A percentile compares a stretch with the other conserved stretches of the same genome.
These are phyloP conservation scores for Suhomyces emberorum DNA, from an alignment of 805 yeast genomes.

Conservation along the genomic window DNA sequence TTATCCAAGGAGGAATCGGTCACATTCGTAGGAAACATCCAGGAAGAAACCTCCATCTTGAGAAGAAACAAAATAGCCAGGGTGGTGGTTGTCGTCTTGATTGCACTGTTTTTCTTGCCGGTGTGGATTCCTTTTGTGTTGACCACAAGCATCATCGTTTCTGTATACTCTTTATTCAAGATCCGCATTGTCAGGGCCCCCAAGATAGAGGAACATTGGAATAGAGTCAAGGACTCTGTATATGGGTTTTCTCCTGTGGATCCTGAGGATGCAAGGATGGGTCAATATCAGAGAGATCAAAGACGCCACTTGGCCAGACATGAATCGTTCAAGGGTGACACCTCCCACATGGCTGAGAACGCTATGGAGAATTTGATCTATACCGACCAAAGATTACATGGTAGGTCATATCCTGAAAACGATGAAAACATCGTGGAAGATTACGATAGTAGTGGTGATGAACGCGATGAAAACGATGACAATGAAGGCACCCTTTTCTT, in stretches of 20 bases:
- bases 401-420: slow-evolving; percentile 7
- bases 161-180: slow-evolving; percentile 40
- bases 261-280: slow-evolving; percentile 29
- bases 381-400: slow-evolving; percentile 20
- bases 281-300: slow-evolving; percentile 26
- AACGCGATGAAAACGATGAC: neutral
- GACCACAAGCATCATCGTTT: slow-evolving; percentile 30
- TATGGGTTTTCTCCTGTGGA: slow-evolving; percentile 25
- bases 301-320: slow-evolving; percentile 24
- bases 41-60: slow-evolving; percentile 38
- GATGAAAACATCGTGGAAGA: slow-evolving; percentile 10
- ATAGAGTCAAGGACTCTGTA: slow-evolving; percentile 28
- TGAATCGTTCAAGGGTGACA: slow-evolving; percentile 40
- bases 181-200: slow-evolving; percentile 26
- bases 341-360: slow-evolving; percentile 34
- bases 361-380: slow-evolving; percentile 37
- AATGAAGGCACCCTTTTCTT: slow-evolving; percentile 2
- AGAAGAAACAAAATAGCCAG: slow-evolving; percentile 26
- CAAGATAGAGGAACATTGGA: slow-evolving; percentile 30
- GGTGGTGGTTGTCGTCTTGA: slow-evolving; percentile 20
- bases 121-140: slow-evolving; percentile 50
- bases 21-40: slow-evolving; percentile 23
- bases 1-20: slow-evolving; percentile 10
- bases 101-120: slow-evolving; percentile 37
- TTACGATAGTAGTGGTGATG: slow-evolving; percentile 11